These are phyloP conservation scores for Eucalyptus shirleyi DNA, from an alignment of 345 rosid species.

Conservation along the genomic window DNA sequence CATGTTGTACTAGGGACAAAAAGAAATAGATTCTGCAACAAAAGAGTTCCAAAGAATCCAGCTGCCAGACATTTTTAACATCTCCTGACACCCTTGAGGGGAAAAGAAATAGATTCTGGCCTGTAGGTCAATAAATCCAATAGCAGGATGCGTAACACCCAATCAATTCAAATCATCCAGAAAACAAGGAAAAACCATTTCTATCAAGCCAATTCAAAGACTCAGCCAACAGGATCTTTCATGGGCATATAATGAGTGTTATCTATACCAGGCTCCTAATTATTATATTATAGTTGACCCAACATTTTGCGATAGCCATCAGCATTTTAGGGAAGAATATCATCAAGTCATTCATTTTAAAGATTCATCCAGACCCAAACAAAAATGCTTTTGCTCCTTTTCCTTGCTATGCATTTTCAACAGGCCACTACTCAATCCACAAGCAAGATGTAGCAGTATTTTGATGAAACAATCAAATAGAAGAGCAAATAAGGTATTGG, in stretches of 20 bases:
- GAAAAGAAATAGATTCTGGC: neutral
- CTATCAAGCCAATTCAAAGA: neutral
- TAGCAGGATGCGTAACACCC: neutral
- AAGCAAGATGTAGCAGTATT: neutral
- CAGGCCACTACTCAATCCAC: neutral
- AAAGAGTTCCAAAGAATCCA: neutral
- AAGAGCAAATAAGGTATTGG: neutral
- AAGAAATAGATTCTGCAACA: neutral
- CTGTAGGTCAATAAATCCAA: neutral
- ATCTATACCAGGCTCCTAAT: neutral
- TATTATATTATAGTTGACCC: neutral
- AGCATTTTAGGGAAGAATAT: neutral
- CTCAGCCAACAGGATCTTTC: neutral
- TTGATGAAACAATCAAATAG: neutral
- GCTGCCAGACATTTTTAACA: neutral
- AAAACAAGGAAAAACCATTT: neutral
- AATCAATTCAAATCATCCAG: neutral
- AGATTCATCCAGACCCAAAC: neutral
- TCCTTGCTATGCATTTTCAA: neutral
- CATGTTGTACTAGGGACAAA: neutral
- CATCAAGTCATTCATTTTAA: neutral
- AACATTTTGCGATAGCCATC: neutral
- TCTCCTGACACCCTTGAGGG: neutral
- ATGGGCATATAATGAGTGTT: neutral
- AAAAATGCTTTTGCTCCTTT: neutral